Evolutionary conservation across 257 asterid genomes (phyloP).

Genomic region (Anisodus acutangulus): DNA sequence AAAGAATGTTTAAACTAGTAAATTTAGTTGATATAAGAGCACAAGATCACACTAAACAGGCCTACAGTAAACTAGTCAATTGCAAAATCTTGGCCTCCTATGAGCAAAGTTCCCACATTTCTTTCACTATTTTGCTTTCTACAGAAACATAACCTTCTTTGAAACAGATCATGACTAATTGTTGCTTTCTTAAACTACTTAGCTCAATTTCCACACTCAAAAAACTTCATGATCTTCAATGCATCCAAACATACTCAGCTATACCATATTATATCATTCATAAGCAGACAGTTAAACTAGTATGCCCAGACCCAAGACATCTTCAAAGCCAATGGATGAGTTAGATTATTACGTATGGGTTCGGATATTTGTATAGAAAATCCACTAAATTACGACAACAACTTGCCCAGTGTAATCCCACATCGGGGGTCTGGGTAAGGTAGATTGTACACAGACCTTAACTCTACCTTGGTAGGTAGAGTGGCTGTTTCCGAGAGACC

Average conservation of each 20-base stretch:
- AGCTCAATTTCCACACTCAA: not conserved
- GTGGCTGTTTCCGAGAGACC: too few species aligned
- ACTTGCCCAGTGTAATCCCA: too few species aligned
- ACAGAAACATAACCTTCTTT: not conserved
- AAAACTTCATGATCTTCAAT: not conserved
- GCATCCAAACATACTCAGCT: not conserved
- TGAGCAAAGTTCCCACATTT: not conserved
- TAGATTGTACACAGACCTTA: too few species aligned
- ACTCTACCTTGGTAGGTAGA: too few species aligned
- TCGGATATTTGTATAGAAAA: too few species aligned
- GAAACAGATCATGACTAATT: not conserved
- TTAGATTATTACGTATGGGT: too few species aligned
- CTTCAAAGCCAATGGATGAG: not conserved
- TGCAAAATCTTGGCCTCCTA: not conserved
- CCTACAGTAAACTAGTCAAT: not conserved
- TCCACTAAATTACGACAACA: too few species aligned
- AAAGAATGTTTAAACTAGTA: not conserved
- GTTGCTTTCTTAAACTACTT: not conserved
- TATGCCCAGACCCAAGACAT: not conserved
- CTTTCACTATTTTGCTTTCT: not conserved
- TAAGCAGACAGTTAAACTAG: not conserved
- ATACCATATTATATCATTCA: not conserved
- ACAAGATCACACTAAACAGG: slow-evolving; percentile 13
- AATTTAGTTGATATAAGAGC: not conserved
- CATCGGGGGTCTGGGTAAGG: too few species aligned